Evolutionary conservation across 345 rosid species (phyloP).

Genomic region (Arabidopsis suecica): DNA sequence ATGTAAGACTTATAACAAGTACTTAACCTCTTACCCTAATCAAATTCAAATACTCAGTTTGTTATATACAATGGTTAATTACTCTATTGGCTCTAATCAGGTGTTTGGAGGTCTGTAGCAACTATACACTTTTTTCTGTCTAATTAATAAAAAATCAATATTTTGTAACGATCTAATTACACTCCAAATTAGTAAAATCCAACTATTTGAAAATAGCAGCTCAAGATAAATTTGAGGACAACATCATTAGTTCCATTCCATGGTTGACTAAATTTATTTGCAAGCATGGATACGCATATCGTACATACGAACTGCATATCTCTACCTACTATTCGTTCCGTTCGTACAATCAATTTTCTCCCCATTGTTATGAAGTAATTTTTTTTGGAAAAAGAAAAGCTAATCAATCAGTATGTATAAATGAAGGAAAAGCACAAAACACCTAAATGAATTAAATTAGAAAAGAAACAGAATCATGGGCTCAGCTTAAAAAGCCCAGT

Average conservation of each 20-base stretch:
- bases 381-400: neutral
- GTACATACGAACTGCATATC: constrained; percentile 7
- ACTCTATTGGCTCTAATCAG: neutral
- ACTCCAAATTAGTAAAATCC: neutral
- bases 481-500: no score
- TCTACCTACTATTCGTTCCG: neutral
- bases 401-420: constrained; percentile 10
- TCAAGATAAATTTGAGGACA: constrained; percentile 19
- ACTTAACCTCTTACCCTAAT: neutral
- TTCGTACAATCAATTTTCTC: constrained; percentile 7
- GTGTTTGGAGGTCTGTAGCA: no score
- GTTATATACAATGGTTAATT: neutral
- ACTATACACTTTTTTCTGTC: neutral
- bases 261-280: constrained; percentile 24
- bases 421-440: neutral
- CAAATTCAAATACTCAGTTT: neutral
- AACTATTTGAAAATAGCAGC: constrained; percentile 1
- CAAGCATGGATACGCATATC: constrained; percentile 16
- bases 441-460: neutral
- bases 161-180: neutral
- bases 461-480: neutral
- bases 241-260: constrained; percentile 28
- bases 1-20: neutral
- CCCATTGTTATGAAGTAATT: neutral
- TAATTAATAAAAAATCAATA: neutral